Base-by-base conservation (phyloP, 768 basidiomycete genomes). In the Tulasnella sp. region DNA sequence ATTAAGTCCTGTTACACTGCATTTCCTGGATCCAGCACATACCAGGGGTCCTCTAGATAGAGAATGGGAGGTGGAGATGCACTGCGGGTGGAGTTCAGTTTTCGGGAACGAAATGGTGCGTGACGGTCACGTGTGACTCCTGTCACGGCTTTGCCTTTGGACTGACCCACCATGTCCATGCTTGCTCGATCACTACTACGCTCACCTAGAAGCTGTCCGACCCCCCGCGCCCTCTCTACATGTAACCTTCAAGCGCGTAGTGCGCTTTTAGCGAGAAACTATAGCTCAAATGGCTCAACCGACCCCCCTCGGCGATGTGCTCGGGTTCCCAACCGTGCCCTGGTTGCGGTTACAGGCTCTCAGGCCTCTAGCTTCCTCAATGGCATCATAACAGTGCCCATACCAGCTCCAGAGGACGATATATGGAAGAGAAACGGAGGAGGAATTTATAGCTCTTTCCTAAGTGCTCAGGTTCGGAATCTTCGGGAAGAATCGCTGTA, bases 321-420 rank as follows among this genome's bases (percentile, higher is more conserved):
- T 2, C 92, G 88, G 60, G 86, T 97, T 48, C 88, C 91, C 12
- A 86, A 92, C 82, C 89, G 93, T 83, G 89, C 91, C 24, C 83
- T 97, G 20, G 86, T 98, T 40, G 92, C 94, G 46, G 87, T 98
- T 75, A 89, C 91, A 11, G 96, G 96, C 72, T 91, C 92, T 24
- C 94, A 98, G 82, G 92, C 94, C 6, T 28, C 91, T 90, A 76
- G 74, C 9, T 97, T 97, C 85, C 90, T 98, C 82, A 93, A 96
- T 83, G 95, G 95, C 20, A 86, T 96, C 46, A 87, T 93, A 79
- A 88, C 91, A 28, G 89, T 88, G 81, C 88, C 87, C 79, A 87
- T 92, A 18, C 87, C 86, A 16, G 84, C 85, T 87, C 54, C 83
- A 87, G n/a, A 86, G 2, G 74, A 74, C 16, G 72, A 42, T 80